phyloP scores from a whole-genome alignment of 371 early-diverging fungal genomes.

The Rhizopus sp. region DNA sequence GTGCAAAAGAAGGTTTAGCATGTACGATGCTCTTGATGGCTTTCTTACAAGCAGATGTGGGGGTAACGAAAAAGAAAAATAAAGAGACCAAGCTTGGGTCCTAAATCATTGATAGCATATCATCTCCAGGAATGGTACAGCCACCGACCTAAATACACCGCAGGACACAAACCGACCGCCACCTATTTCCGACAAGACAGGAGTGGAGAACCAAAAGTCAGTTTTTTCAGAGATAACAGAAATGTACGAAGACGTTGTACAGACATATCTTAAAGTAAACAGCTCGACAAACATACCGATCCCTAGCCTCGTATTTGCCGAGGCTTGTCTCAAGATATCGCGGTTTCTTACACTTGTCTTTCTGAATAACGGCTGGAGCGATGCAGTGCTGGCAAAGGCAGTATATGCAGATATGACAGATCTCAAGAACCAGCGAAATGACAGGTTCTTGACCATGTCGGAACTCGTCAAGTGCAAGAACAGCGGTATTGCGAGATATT shows the following conservation, averaged over 20 bases:
- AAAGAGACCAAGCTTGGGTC: not conserved
- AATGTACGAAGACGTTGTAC: slow-evolving; percentile 50
- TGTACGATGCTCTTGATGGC: slow-evolving; percentile 65
- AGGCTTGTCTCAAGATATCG: slow-evolving; percentile 50
- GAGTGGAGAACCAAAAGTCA: slow-evolving; percentile 10
- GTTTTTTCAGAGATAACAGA: slow-evolving; percentile 50
- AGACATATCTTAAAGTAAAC: slow-evolving; percentile 54
- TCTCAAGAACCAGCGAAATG: slow-evolving; percentile 1
- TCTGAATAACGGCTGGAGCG: slow-evolving; percentile 42
- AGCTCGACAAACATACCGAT: slow-evolving; percentile 25
- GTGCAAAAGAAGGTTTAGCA: slow-evolving; percentile 75
- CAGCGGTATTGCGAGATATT: slow-evolving; percentile 41
- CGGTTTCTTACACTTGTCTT: slow-evolving; percentile 42
- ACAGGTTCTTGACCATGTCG: slow-evolving; percentile 8
- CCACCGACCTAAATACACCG: slow-evolving; percentile 8
- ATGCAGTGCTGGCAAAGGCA: slow-evolving; percentile 16
- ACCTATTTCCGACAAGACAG: slow-evolving; percentile 3
- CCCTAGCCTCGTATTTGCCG: slow-evolving; percentile 42
- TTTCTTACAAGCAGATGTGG: slow-evolving; percentile 63
- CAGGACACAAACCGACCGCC: slow-evolving; percentile 4
- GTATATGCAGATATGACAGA: slow-evolving; percentile 10
- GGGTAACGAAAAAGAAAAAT: slow-evolving; percentile 20
- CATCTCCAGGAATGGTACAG: slow-evolving; percentile 14
- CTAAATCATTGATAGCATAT: slow-evolving; percentile 13
- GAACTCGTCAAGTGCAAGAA: slow-evolving; percentile 22